Evolutionary conservation across 768 basidiomycete species (phyloP).

Genomic region (Exidia glandulosa): DNA sequence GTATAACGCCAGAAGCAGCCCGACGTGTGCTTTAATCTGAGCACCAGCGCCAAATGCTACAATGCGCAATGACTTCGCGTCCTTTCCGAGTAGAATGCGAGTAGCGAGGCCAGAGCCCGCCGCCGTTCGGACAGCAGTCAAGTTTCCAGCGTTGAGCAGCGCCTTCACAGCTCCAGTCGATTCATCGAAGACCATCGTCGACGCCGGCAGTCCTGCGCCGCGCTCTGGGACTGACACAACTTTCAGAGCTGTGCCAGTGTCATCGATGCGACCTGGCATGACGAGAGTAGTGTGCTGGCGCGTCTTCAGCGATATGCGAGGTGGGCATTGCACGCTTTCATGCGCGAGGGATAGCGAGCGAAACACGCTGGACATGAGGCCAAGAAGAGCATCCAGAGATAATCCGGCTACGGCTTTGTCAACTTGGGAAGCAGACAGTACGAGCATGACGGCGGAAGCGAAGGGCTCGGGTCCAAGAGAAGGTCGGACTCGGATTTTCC

Average conservation of each 20-base stretch:
- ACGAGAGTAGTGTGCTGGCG: constrained; percentile 53
- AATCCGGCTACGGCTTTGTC: constrained; percentile 13
- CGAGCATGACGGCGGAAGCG: not conserved
- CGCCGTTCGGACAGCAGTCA: constrained; percentile 77
- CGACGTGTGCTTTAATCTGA: constrained; percentile 56
- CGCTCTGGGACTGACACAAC: constrained; percentile 61
- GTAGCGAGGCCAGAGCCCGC: constrained; percentile 67
- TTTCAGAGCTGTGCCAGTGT: constrained; percentile 54
- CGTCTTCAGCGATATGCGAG: constrained; percentile 12
- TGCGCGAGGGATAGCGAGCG: constrained; percentile 26
- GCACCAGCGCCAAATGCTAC: constrained; percentile 66
- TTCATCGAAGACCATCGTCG: constrained; percentile 69
- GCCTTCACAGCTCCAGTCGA: constrained; percentile 56
- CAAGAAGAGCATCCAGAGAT: constrained; percentile 33
- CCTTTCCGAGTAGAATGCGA: constrained; percentile 31
- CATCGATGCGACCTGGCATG: constrained; percentile 66
- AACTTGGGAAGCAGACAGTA: not conserved
- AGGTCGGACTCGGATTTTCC: not conserved
- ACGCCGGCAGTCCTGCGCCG: constrained; percentile 56
- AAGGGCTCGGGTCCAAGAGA: not conserved
- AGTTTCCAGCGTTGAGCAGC: constrained; percentile 60
- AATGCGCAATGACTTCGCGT: constrained; percentile 29
- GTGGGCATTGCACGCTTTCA: constrained; percentile 4
- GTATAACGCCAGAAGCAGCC: constrained; percentile 48
- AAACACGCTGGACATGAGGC: constrained; percentile 52